A percentile compares a stretch with the other conserved stretches of the same genome.
Conservation (phyloP, 345 rosid genomes). For the Toxicodendron radicans region DNA sequence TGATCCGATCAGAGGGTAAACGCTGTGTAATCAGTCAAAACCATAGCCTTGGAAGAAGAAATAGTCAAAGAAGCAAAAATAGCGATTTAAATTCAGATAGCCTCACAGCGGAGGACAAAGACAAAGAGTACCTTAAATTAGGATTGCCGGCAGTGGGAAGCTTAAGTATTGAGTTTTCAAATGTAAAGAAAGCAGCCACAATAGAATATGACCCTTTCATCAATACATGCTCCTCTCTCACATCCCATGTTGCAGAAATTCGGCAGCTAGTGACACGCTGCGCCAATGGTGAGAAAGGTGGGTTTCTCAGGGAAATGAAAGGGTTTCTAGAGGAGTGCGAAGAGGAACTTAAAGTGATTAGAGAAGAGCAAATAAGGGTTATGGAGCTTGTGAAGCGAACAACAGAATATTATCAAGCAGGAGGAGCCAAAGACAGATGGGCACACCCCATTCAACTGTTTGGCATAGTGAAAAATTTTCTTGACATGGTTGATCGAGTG, state of each 20-base stretch:
- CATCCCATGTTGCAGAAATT: slow-evolving; percentile 44
- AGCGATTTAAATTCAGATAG: slow-evolving; percentile 18
- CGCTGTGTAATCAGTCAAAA: slow-evolving; percentile 29
- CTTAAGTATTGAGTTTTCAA: slow-evolving; percentile 48
- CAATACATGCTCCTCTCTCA: slow-evolving; percentile 45
- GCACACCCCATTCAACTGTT: slow-evolving; percentile 56
- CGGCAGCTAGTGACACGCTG: slow-evolving; percentile 32
- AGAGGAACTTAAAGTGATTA: slow-evolving; percentile 55
- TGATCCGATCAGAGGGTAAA: slow-evolving; percentile 64
- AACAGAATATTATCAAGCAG: slow-evolving; percentile 77
- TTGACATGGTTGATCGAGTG: slow-evolving; percentile 76
- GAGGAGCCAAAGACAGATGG: slow-evolving; percentile 43
- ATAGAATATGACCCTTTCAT: slow-evolving; percentile 52
- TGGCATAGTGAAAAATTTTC: slow-evolving; percentile 72
- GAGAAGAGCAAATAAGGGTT: slow-evolving; percentile 55
- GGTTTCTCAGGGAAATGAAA: slow-evolving; percentile 57
- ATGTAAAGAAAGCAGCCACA: slow-evolving; percentile 64
- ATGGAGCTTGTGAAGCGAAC: slow-evolving; percentile 70
- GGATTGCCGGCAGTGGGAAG: slow-evolving; percentile 56
- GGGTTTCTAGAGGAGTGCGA: slow-evolving; percentile 61
- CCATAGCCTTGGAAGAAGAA: slow-evolving; percentile 23
- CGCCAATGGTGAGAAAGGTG: slow-evolving; percentile 34
- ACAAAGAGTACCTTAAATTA: slow-evolving; percentile 41
- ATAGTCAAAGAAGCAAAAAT: slow-evolving; percentile 4
- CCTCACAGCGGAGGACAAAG: slow-evolving; percentile 39